These are phyloP conservation scores for Fraxinus sp. DNA, from an alignment of 305 asterid species.

Conservation along the genomic window DNA sequence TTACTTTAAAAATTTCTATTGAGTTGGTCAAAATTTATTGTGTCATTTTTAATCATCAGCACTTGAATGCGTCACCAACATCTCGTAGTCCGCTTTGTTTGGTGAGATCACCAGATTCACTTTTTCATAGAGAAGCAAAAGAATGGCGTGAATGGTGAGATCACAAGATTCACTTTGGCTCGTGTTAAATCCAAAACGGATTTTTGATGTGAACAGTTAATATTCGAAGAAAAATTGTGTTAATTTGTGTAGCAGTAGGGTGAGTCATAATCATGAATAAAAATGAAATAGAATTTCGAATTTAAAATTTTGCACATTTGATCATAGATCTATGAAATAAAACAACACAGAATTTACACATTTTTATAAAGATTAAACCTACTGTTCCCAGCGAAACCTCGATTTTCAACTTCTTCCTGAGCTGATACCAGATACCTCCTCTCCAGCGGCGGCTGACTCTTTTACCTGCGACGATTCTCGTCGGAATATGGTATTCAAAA, in stretches of 20 bases:
- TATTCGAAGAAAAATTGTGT: not conserved
- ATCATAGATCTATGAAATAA: not conserved
- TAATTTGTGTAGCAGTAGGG: not conserved
- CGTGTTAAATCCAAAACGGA: not conserved
- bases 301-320: not conserved
- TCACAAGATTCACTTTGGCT: too few species aligned
- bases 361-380: not conserved
- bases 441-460: not conserved
- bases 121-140: too few species aligned
- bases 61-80: too few species aligned
- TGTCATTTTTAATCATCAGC: too few species aligned
- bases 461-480: not conserved
- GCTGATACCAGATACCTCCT: not conserved
- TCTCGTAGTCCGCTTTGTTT: too few species aligned
- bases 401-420: not conserved
- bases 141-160: too few species aligned
- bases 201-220: not conserved
- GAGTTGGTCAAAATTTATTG: too few species aligned
- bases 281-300: not conserved
- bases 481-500: slow-evolving; percentile 1
- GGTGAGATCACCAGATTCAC: too few species aligned
- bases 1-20: too few species aligned
- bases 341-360: slow-evolving; percentile 15
- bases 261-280: not conserved
- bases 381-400: not conserved